Evolutionary conservation across 805 yeast genomes (phyloP).

Genomic region (Ogataea trehalophila): DNA sequence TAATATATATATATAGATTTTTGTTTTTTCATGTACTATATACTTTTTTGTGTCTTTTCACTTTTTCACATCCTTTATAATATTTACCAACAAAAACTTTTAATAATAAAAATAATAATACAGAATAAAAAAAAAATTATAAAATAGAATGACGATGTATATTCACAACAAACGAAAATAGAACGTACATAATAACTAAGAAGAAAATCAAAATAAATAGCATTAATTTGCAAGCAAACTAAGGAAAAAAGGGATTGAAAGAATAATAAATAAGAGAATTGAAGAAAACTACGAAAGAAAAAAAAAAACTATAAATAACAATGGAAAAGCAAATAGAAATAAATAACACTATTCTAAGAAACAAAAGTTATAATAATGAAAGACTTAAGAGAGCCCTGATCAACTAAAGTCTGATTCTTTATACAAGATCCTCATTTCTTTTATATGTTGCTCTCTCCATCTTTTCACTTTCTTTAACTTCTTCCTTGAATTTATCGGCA

Average conservation of each 20-base stretch:
- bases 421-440: conserved; percentile 11
- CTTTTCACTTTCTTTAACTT: conserved; percentile 18
- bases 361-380: not conserved
- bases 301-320: no score
- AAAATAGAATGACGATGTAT: not conserved
- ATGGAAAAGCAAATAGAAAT: no score
- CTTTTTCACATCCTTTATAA: no score
- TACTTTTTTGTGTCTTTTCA: no score
- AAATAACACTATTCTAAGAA: no score
- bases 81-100: not conserved
- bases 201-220: not conserved
- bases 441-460: conserved; percentile 21
- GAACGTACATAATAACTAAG: not conserved
- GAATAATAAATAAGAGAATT: not conserved
- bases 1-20: not conserved
- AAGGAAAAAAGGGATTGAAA: not conserved
- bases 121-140: not conserved
- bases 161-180: not conserved
- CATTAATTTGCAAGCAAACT: not conserved
- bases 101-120: not conserved
- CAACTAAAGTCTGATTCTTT: not conserved
- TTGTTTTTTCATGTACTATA: no score
- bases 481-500: conserved; percentile 19
- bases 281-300: not conserved
- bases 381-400: not conserved